Evolutionary conservation across 306 rosid genomes (phyloP).

Genomic region (Gastrolobium villosum): DNA sequence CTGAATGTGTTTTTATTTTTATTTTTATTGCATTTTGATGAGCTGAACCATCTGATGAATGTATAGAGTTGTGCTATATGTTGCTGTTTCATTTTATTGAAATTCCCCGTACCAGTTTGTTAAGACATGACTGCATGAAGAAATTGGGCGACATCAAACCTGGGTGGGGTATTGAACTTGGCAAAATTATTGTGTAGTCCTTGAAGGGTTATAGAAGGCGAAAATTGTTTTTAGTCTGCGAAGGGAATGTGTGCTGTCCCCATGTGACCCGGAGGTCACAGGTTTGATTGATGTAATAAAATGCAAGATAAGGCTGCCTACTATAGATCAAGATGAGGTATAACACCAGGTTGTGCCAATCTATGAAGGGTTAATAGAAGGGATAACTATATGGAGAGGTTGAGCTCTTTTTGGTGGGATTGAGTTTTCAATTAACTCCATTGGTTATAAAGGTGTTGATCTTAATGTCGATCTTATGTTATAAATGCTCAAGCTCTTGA

Average conservation of each 20-base stretch:
- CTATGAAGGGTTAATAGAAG: not conserved
- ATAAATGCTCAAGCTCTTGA: not conserved
- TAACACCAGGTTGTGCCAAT: too few species aligned
- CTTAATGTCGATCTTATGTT: not conserved
- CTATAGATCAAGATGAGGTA: too few species aligned
- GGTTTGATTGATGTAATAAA: too few species aligned
- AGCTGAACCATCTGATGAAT: not conserved
- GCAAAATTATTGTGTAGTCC: not conserved
- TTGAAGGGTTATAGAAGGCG: not conserved
- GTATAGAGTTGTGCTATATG: not conserved
- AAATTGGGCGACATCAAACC: not conserved
- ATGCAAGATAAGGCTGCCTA: too few species aligned
- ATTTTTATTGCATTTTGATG: not conserved
- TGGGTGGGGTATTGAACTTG: not conserved
- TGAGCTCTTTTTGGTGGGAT: not conserved
- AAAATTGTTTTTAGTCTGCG: too few species aligned
- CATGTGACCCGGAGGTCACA: too few species aligned
- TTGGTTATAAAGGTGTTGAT: too few species aligned
- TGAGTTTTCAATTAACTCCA: too few species aligned
- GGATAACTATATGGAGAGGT: not conserved
- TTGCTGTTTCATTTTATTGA: not conserved
- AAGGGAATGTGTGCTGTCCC: too few species aligned
- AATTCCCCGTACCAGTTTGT: not conserved
- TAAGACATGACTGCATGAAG: not conserved
- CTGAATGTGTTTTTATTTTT: not conserved